Evolutionary conservation across 2,329 filamentous ascomycete species (phyloP).

Genomic region (Didymellaceae sp.): DNA sequence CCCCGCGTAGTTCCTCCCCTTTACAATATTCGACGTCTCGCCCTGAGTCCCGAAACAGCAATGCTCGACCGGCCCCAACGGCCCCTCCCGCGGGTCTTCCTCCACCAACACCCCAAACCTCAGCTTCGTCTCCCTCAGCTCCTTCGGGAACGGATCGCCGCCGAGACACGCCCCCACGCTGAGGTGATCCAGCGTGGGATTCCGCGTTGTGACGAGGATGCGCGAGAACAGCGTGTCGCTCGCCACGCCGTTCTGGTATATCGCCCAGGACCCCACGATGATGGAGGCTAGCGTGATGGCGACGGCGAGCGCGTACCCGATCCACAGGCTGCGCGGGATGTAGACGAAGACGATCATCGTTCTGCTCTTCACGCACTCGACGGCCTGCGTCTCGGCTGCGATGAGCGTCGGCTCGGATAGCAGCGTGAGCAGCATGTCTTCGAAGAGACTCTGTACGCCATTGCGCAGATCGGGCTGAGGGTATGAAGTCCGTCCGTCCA

Average conservation of each 20-base stretch:
- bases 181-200: conserved; percentile 47
- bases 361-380: conserved; percentile 38
- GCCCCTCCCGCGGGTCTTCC: conserved; percentile 42
- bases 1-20: conserved; percentile 47
- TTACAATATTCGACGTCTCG: conserved; percentile 49
- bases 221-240: conserved; percentile 47
- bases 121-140: conserved; percentile 46
- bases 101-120: conserved; percentile 50
- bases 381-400: conserved; percentile 27
- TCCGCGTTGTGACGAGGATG: conserved; percentile 48
- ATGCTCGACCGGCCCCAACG: conserved; percentile 45
- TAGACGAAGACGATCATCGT: conserved; percentile 42
- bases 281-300: conserved; percentile 37
- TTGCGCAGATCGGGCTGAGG: conserved; percentile 37
- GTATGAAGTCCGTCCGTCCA: conserved; percentile 38
- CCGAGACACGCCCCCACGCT: conserved; percentile 51
- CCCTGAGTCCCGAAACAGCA: conserved; percentile 47
- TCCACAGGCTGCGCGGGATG: conserved; percentile 40
- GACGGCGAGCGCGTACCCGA: conserved; percentile 47
- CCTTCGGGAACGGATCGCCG: conserved; percentile 50
- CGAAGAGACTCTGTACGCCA: conserved; percentile 41
- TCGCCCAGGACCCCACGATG: conserved; percentile 41
- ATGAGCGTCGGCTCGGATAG: conserved; percentile 44
- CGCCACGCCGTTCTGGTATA: conserved; percentile 45
- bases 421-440: conserved; percentile 48